A percentile compares a stretch with the other conserved stretches of the same genome.
Conservation (phyloP, 306 rosid species). For the Malus sylvestris region DNA sequence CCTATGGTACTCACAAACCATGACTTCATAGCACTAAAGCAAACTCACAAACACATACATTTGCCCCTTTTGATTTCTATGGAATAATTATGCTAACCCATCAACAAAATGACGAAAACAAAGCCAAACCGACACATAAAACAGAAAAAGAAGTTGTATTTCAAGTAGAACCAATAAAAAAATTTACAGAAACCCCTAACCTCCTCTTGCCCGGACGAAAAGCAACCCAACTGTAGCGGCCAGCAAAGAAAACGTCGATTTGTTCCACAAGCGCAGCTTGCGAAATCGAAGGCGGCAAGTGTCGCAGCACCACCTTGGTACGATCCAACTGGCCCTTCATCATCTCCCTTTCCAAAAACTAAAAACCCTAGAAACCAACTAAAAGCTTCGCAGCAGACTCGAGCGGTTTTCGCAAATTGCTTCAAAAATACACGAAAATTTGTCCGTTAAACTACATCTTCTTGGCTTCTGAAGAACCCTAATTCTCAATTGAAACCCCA, state of each 20-base stretch:
- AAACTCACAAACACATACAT: too few relatives aligned
- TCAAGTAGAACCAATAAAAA: neutral
- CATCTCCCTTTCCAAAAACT: neutral
- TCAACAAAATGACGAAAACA: neutral
- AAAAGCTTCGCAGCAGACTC: neutral
- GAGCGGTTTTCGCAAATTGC: neutral
- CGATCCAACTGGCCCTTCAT: slow-evolving; percentile 59
- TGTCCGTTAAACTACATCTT: slow-evolving; percentile 40
- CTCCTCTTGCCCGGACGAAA: slow-evolving; percentile 52
- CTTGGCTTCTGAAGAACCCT: slow-evolving; percentile 28
- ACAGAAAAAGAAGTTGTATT: neutral
- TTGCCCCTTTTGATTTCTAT: neutral
- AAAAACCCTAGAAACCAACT: slow-evolving; percentile 27
- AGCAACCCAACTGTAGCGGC: slow-evolving; percentile 60
- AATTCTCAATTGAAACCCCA: slow-evolving; percentile 29
- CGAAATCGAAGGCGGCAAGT: slow-evolving; percentile 65
- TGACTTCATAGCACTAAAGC: too few relatives aligned
- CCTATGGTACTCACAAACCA: neutral
- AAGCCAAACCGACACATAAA: neutral
- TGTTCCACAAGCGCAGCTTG: slow-evolving; percentile 36
- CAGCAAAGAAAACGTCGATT: slow-evolving; percentile 42
- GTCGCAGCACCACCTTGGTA: slow-evolving; percentile 71
- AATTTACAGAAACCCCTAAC: neutral
- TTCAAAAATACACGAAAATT: neutral
- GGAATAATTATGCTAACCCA: neutral